Evolutionary conservation across 495 filamentous ascomycete species (phyloP), one percentile per base, ranked within the genome.

Genomic region (Entonaema liquescens): DNA sequence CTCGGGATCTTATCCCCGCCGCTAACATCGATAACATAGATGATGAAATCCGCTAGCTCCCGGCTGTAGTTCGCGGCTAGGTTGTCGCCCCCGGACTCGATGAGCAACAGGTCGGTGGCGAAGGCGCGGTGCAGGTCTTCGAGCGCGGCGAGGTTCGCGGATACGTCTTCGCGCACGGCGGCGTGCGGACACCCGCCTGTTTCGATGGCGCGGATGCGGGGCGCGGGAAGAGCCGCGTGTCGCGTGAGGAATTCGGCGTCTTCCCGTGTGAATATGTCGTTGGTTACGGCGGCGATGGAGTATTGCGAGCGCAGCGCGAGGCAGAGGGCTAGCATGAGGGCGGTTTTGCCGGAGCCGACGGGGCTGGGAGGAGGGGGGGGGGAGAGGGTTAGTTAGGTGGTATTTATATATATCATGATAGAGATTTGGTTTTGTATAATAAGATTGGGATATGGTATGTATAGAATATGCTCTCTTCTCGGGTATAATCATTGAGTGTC

Each of bases 221-320:
- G 70, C 0, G 94, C 82, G 0, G 95, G 90, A 0, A 99, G 91
- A 28, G 95, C 95, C 66, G 85, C 80, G 86, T 97, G 86, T 47
- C 89, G 88, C 60, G 92, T 94, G 0, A 99, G 91, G 86, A 99
- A 99, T 77, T 98, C 95, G 81, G 93, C 92, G 82, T 99, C 95
- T 83, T 99, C 95, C 66, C 92, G 91, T 26, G 95, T 98, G 87
- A 99, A 99, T 85, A 98, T 98, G 83, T 99, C 95, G 84, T 99
- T 99, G 29, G 95, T 99, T 2, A 99, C 94, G 40, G 94, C 95
- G 3, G 95, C 95, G 71, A 99, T 90, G 74, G 90, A 93, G 84
- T 93, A 92, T 26, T 86, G 77, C 53, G 88, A 81, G 33, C 95
- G 89, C 2, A 99, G 88, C 29, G 89, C 89, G 31, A 85, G 89